phyloP scores from a whole-genome alignment of 2,329 filamentous ascomycete species.

The Aspergillus tamarii region DNA sequence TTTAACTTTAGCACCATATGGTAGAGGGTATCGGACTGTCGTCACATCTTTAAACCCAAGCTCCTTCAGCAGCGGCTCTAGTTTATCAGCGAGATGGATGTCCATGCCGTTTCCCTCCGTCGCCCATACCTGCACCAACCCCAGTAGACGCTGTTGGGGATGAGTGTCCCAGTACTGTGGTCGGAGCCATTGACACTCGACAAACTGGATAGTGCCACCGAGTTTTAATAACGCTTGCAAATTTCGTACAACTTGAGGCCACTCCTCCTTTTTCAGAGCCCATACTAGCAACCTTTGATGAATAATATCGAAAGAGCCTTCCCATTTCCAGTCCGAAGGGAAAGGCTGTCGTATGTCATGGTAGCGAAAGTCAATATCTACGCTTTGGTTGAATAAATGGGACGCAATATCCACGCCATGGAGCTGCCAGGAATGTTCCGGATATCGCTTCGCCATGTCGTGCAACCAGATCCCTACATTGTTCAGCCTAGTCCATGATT shows the following conservation, averaged over 20 bases:
- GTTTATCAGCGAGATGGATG: conserved; percentile 15
- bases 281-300: conserved; percentile 19
- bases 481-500: neutral
- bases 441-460: conserved; percentile 5
- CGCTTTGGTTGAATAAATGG: conserved; percentile 5
- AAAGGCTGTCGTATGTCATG: conserved; percentile 16
- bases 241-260: conserved; percentile 10
- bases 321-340: conserved; percentile 8
- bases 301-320: conserved; percentile 13
- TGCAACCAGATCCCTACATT: conserved; percentile 15
- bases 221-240: conserved; percentile 10
- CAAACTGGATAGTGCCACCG: conserved; percentile 16
- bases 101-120: conserved; percentile 16
- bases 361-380: conserved; percentile 5
- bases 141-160: conserved; percentile 12
- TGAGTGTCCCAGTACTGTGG: conserved; percentile 6
- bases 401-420: conserved; percentile 17
- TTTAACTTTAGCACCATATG: conserved; percentile 13
- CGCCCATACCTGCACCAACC: conserved; percentile 12
- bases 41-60: conserved; percentile 13
- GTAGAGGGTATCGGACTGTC: conserved; percentile 10
- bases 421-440: neutral
- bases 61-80: conserved; percentile 6
- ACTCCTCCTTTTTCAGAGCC: conserved; percentile 14
- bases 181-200: conserved; percentile 17